These are phyloP conservation scores for Cardiospermum halicacabum DNA, from an alignment of 345 rosid genomes.

Conservation along the genomic window DNA sequence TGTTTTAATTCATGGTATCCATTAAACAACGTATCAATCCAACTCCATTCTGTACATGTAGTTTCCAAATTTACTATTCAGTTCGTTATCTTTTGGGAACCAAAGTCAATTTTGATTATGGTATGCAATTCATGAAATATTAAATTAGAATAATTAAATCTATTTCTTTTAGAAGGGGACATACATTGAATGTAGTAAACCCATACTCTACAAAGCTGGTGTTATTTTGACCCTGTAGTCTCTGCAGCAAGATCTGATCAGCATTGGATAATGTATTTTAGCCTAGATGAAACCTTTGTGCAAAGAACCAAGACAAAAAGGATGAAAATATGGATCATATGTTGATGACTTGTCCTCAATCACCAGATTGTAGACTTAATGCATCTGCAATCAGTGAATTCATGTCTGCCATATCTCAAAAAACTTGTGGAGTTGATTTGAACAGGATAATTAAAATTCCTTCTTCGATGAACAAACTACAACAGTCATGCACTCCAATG, in stretches of 20 bases:
- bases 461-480: not conserved
- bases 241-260: not conserved
- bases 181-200: not conserved
- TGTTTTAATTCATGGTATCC: not conserved
- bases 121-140: not conserved
- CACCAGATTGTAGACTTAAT: not conserved
- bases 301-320: not conserved
- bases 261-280: not conserved
- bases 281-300: not conserved
- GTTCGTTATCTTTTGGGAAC: not conserved
- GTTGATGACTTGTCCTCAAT: not conserved
- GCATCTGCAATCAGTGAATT: not conserved
- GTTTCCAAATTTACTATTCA: not conserved
- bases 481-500: not conserved
- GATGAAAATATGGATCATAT: constrained; percentile 1
- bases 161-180: not conserved
- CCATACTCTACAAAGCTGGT: not conserved
- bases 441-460: not conserved
- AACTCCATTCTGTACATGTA: not conserved
- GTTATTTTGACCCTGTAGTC: not conserved
- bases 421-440: not conserved
- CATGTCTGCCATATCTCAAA: not conserved
- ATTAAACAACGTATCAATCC: not conserved
- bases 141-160: not conserved
- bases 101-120: not conserved